Evolutionary conservation across 192 early-diverging fungal species (phyloP).

Genomic region (Funneliformis geosporum): DNA sequence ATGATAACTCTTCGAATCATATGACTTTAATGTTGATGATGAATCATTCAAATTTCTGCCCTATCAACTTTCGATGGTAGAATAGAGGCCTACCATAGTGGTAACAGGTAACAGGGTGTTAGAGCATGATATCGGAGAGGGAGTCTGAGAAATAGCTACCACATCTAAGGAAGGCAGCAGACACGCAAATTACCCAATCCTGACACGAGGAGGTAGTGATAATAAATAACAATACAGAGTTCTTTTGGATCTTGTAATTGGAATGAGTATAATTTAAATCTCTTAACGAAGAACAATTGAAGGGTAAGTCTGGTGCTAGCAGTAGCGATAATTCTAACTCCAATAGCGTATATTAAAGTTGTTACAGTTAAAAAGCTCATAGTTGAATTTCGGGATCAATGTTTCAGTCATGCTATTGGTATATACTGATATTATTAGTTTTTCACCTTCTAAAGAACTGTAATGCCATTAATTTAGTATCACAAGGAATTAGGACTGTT

Average conservation of each 20-base stretch:
- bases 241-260: no score
- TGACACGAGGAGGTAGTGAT: no score
- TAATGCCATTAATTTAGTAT: constrained; percentile 39
- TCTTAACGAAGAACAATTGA: constrained; percentile 49
- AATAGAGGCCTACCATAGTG: constrained; percentile 76
- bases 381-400: constrained; percentile 48
- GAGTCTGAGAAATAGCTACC: no score
- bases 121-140: constrained; percentile 7
- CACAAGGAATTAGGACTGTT: constrained; percentile 48
- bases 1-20: constrained; percentile 63
- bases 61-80: constrained; percentile 85
- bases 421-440: constrained; percentile 33
- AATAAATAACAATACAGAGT: no score
- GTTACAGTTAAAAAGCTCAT: constrained; percentile 63
- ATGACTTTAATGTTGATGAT: constrained; percentile 69
- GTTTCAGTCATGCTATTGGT: not conserved
- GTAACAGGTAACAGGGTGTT: constrained; percentile 79
- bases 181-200: no score
- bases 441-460: constrained; percentile 41
- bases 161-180: no score
- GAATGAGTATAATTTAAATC: no score
- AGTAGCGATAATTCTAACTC: constrained; percentile 55
- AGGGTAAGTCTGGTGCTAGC: constrained; percentile 55
- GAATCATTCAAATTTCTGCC: constrained; percentile 86
- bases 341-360: constrained; percentile 63